Conservation (phyloP, 1,284 basidiomycete species). For the Ceratobasidium sp. region DNA sequence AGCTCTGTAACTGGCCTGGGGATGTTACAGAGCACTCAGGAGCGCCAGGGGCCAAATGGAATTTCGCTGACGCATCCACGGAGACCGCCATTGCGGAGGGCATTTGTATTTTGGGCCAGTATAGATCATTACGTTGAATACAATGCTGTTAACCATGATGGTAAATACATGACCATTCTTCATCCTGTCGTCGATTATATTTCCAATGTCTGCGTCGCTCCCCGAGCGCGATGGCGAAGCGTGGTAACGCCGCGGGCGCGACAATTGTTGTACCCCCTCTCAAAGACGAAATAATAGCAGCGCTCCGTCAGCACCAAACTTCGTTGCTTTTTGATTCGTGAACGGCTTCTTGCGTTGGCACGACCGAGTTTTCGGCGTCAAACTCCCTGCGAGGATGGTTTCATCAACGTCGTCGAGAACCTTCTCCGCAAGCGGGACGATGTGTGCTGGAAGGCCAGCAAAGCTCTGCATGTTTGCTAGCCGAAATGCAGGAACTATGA, state of each 20-base stretch:
- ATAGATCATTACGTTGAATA: too few species aligned
- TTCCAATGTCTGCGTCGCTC: too few species aligned
- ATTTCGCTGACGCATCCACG: too few species aligned
- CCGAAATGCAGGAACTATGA: slow-evolving; percentile 37
- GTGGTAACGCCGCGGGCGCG: not conserved
- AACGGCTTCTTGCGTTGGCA: slow-evolving; percentile 28
- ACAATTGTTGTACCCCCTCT: not conserved
- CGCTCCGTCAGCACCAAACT: slow-evolving; percentile 16
- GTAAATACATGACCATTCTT: too few species aligned
- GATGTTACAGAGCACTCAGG: too few species aligned
- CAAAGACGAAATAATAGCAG: slow-evolving; percentile 24
- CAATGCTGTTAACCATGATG: too few species aligned
- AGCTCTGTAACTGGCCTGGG: too few species aligned
- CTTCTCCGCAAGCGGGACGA: slow-evolving; percentile 20
- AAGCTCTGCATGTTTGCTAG: slow-evolving; percentile 40
- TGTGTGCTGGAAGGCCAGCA: slow-evolving; percentile 7
- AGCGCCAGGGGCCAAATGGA: too few species aligned
- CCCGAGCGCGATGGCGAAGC: too few species aligned
- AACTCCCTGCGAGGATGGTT: slow-evolving; percentile 29
- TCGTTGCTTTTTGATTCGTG: slow-evolving; percentile 20
- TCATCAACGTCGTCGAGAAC: slow-evolving; percentile 27
- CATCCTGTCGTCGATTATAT: too few species aligned
- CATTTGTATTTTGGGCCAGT: too few species aligned
- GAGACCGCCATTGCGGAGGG: too few species aligned
- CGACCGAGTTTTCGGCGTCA: slow-evolving; percentile 25